Evolutionary conservation across 768 basidiomycete genomes (phyloP).

Genomic region (Trametes cubensis): DNA sequence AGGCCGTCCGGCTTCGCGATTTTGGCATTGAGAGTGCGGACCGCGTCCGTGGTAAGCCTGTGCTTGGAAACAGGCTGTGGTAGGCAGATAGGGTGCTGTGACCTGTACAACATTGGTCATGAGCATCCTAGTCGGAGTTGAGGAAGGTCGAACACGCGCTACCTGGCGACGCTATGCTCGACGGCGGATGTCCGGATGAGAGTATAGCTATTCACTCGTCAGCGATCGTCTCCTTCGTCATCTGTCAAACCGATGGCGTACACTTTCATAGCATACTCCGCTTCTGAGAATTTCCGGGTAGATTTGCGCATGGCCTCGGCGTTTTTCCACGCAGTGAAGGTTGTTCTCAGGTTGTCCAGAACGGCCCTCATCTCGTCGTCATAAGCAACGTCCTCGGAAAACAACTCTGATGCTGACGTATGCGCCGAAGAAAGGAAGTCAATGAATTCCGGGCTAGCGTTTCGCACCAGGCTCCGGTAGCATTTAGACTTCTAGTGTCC

Average conservation of each 20-base stretch:
- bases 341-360: conserved; percentile 43
- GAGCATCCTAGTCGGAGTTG: no score
- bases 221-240: not conserved
- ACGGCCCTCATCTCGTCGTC: conserved; percentile 28
- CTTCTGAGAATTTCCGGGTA: conserved; percentile 54
- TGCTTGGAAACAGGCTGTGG: conserved; percentile 44
- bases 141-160: conserved; percentile 8
- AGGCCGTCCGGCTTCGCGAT: conserved; percentile 52
- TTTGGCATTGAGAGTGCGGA: conserved; percentile 49
- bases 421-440: conserved; percentile 39
- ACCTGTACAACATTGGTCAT: conserved; percentile 35
- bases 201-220: conserved; percentile 43
- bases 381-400: conserved; percentile 35
- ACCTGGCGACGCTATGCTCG: conserved; percentile 47
- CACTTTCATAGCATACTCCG: conserved; percentile 59
- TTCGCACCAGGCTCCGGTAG: conserved; percentile 30
- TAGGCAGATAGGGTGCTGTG: conserved; percentile 51
- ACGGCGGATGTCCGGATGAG: conserved; percentile 51
- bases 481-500: not conserved
- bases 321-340: conserved; percentile 50
- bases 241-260: conserved; percentile 33
- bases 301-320: conserved; percentile 47
- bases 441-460: conserved; percentile 34
- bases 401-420: conserved; percentile 42
- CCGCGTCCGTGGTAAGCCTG: conserved; percentile 33